Conservation (phyloP, 2,329 filamentous ascomycete genomes). For the Chalaropsis thielavioides region DNA sequence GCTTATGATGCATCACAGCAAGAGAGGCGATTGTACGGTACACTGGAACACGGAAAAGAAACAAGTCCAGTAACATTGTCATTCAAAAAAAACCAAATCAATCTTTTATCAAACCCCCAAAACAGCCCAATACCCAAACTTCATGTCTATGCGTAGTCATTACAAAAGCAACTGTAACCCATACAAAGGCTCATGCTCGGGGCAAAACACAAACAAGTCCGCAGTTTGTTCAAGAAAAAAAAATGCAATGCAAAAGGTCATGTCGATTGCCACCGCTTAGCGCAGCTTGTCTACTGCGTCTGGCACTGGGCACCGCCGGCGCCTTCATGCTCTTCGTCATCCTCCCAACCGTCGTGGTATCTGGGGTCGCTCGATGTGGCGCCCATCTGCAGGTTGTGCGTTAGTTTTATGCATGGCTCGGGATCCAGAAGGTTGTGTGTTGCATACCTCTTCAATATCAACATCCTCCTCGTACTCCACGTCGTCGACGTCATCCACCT, state of each 20-base stretch:
- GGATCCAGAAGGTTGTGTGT: not conserved
- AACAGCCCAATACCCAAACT: slow-evolving; percentile 6
- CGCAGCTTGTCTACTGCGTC: slow-evolving; percentile 42
- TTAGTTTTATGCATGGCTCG: slow-evolving; percentile 2
- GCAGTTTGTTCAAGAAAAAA: not conserved
- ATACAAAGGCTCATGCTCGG: not conserved
- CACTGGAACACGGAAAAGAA: too few relatives aligned
- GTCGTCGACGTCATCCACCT: slow-evolving; percentile 67
- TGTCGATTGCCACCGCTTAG: not conserved
- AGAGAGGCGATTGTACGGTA: too few relatives aligned
- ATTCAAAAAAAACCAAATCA: not conserved
- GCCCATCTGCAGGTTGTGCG: slow-evolving; percentile 41
- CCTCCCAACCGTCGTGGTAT: slow-evolving; percentile 52
- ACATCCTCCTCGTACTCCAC: slow-evolving; percentile 74
- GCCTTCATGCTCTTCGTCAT: slow-evolving; percentile 53
- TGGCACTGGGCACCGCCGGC: slow-evolving; percentile 49
- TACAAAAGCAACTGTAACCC: not conserved
- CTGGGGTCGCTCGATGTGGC: slow-evolving; percentile 54
- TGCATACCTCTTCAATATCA: slow-evolving; percentile 59
- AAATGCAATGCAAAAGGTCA: slow-evolving; percentile 4
- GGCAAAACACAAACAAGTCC: not conserved
- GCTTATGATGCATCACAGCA: too few relatives aligned
- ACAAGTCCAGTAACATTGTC: not conserved
- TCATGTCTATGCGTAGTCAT: slow-evolving; percentile 5
- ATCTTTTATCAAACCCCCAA: not conserved